Percentiles rank a stretch among this genome's conserved stretches.
phyloP scores from a whole-genome alignment of 345 rosid species.

The Psidium guajava region DNA sequence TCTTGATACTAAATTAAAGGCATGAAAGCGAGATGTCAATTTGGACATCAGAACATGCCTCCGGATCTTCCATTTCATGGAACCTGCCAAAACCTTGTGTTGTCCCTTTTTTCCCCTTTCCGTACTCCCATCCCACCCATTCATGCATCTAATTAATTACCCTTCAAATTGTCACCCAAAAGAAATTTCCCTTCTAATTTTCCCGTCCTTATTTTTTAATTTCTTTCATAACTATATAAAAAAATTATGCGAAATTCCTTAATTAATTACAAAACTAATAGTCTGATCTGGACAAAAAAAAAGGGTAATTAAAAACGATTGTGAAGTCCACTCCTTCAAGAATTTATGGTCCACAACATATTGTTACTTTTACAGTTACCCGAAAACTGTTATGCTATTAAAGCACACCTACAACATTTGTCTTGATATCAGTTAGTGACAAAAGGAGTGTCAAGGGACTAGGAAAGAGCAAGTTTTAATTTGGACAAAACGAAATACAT shows the following conservation, averaged over 20 bases:
- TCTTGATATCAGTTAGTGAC: not conserved
- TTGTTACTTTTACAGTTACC: too few relatives aligned
- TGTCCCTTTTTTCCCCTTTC: not conserved
- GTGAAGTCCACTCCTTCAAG: too few relatives aligned
- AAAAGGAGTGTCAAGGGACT: not conserved
- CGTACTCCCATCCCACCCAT: not conserved
- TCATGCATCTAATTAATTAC: not conserved
- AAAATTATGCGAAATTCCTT: too few relatives aligned
- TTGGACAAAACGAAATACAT: not conserved
- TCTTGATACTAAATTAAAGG: not conserved
- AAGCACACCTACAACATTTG: not conserved
- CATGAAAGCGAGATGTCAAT: not conserved
- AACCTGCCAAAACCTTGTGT: not conserved
- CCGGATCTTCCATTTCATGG: not conserved
- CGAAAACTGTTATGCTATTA: too few relatives aligned
- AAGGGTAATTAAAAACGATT: too few relatives aligned
- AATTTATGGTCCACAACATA: too few relatives aligned
- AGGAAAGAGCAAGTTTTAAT: not conserved
- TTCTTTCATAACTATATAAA: not conserved
- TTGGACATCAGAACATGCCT: not conserved
- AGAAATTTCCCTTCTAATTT: not conserved
- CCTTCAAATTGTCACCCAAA: not conserved
- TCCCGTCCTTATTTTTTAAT: not conserved
- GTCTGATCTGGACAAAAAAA: too few relatives aligned
- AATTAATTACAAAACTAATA: too few relatives aligned